Conservation (phyloP, 2,329 filamentous ascomycete genomes). For the Ciborinia camelliae region DNA sequence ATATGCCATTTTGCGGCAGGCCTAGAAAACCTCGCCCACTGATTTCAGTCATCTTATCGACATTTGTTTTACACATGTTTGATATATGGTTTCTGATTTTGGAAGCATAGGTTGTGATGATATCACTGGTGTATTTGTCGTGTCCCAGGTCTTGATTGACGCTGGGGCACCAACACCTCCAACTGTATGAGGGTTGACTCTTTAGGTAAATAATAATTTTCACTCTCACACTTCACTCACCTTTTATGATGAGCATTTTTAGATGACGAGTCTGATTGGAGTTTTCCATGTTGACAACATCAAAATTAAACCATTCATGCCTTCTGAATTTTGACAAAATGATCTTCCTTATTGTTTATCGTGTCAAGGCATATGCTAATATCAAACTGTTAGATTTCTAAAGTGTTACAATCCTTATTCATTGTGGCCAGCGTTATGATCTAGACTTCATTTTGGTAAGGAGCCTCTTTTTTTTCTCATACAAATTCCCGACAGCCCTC, state of each 20-base stretch:
- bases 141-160: conserved; percentile 1
- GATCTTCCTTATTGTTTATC: conserved; percentile 37
- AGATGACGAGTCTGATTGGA: conserved; percentile 80
- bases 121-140: not conserved
- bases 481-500: conserved; percentile 26
- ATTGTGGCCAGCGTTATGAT: too few species aligned
- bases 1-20: conserved; percentile 90
- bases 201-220: conserved; percentile 24
- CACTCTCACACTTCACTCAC: conserved; percentile 20
- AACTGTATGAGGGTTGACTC: not conserved
- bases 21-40: conserved; percentile 99
- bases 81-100: conserved; percentile 13
- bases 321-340: conserved; percentile 39
- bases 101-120: not conserved
- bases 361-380: conserved; percentile 16
- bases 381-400: not conserved
- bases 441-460: conserved; percentile 1
- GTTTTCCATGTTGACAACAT: conserved; percentile 68
- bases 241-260: conserved; percentile 49
- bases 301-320: conserved; percentile 72
- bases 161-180: not conserved
- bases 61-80: conserved; percentile 9
- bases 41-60: conserved; percentile 47
- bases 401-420: not conserved
- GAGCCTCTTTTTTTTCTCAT: conserved; percentile 26